Evolutionary conservation across 148 eudicot species (phyloP), one percentile per base, ranked within the genome.

Genomic region (Silene latifolia): DNA sequence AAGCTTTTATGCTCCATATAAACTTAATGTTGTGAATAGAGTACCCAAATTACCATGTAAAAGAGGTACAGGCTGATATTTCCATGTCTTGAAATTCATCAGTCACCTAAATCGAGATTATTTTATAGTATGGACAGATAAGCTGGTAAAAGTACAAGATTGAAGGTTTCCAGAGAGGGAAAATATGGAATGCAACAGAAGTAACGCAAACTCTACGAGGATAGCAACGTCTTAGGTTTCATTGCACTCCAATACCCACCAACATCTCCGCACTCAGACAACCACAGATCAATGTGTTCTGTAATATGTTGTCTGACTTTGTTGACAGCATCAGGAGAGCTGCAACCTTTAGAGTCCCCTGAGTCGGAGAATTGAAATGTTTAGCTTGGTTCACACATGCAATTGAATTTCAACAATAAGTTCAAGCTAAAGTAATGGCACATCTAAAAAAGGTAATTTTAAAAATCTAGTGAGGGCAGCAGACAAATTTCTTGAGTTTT

Each of bases 261-360:
- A 29, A 74, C 53, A 58, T 77, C 83, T 73, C 83, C 88, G 80
- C 99, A 96, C 82, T 92, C 86, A 24, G 99, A 92, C 78, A 96
- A 81, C 99, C 99, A 96, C 79, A 90, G 77, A 82, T 92, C 99
- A 53, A 96, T 96, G 51, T 89, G 83, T 51, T 85, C 92, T 15
- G 83, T 84, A 39, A 96, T 73, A 47, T 89, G 77, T 65, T 92
- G 97, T 86, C 99, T 86, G 51, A 88, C 92, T 89, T 96, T 96
- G 78, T 84, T 78, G 66, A 96, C 99, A 15, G 94, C 94, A 77
- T 92, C 97, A 54, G 98, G 90, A n/a, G 98, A 86, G 84, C 90
- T 86, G 83, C 99, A 96, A 64, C 82, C 83, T 69, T 78, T 81
- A 53, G 81, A 86, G 77, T 90, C 85, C 69, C 99, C 98, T 96